phyloP scores from a whole-genome alignment of 768 basidiomycete genomes.

The Cantharellus anzutake region DNA sequence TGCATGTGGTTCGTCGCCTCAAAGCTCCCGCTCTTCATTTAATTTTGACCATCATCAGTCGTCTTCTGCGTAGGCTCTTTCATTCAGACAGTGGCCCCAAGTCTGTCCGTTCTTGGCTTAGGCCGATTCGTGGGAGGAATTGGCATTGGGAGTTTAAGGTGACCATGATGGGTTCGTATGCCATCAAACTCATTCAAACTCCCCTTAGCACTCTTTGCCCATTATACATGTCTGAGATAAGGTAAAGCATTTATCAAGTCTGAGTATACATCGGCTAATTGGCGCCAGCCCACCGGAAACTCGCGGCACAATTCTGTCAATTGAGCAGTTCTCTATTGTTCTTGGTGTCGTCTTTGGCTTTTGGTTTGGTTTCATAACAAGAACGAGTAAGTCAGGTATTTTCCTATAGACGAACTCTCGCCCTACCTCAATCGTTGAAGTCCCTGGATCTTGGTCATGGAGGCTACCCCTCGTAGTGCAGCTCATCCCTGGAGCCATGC shows the following conservation, averaged over 20 bases:
- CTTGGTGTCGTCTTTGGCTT: slow-evolving; percentile 67
- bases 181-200: slow-evolving; percentile 13
- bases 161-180: slow-evolving; percentile 11
- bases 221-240: slow-evolving; percentile 67
- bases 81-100: slow-evolving; percentile 43
- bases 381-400: slow-evolving; percentile 27
- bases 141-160: slow-evolving; percentile 65
- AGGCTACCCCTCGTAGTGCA: slow-evolving; percentile 59
- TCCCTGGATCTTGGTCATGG: slow-evolving; percentile 51
- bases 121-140: slow-evolving; percentile 62
- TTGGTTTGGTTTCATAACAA: slow-evolving; percentile 62
- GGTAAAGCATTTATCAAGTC: background rate
- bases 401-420: background rate
- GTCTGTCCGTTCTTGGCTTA: slow-evolving; percentile 35
- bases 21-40: slow-evolving; percentile 11
- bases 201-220: slow-evolving; percentile 49
- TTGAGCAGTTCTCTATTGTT: slow-evolving; percentile 69
- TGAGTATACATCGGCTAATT: background rate
- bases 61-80: slow-evolving; percentile 55
- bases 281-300: slow-evolving; percentile 45
- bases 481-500: slow-evolving; percentile 44
- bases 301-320: slow-evolving; percentile 56
- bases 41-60: slow-evolving; percentile 19
- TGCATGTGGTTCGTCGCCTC: slow-evolving; percentile 34
- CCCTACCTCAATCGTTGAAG: slow-evolving; percentile 16